Base-by-base conservation (phyloP, 2,329 filamentous ascomycete genomes). In the Calonectria pteridis region DNA sequence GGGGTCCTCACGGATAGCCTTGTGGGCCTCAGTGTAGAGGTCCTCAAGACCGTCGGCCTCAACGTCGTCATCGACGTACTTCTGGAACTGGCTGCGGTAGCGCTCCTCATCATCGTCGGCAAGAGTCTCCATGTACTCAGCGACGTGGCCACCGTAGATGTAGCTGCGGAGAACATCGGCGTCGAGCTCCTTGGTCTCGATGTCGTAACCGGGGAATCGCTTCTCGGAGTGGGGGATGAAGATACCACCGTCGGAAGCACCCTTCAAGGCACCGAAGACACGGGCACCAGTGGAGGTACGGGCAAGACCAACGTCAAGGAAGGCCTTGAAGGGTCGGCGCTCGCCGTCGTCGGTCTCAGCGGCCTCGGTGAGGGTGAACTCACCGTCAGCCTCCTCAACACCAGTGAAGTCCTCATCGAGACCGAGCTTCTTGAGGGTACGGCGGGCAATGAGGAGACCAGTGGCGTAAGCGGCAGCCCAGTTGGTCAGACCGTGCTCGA, bases 61-160 rank as follows among this genome's bases (percentile, higher is more conserved):
- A 80, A 99, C 88, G 83, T 98, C 97, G 85, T 98, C 95, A 80
- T 99, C 96, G 82, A 98, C 94, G 92, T 99, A 99, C 89, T 97
- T 94, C 87, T 93, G 91, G 94, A 99, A 99, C 91, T 99, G 97
- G 83, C 92, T 93, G 92, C 96, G 96, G 95, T 95, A 99, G 86
- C 97, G 96, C 93, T 99, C 97, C 94, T 99, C 97, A 86, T 99
- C 97, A 86, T 99, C 97, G 84, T 99, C 97, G 89, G 97, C 97
- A 79, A 99, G 94, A 74, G 94, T 97, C 94, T 99, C 97, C 97
- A 99, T 99, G 93, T 99, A 99, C 93, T 99, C 97, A 82, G 96
- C 96, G 79, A 99, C 95, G 93, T 99, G 97, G 77, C 97, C 96
- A 85, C 92, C 97, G 88, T 95, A 96, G 92, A 99, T 99, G 94